Evolutionary conservation across 2,329 filamentous ascomycete genomes (phyloP), one percentile per base, ranked within the genome.

Genomic region (Fusarium sp.): DNA sequence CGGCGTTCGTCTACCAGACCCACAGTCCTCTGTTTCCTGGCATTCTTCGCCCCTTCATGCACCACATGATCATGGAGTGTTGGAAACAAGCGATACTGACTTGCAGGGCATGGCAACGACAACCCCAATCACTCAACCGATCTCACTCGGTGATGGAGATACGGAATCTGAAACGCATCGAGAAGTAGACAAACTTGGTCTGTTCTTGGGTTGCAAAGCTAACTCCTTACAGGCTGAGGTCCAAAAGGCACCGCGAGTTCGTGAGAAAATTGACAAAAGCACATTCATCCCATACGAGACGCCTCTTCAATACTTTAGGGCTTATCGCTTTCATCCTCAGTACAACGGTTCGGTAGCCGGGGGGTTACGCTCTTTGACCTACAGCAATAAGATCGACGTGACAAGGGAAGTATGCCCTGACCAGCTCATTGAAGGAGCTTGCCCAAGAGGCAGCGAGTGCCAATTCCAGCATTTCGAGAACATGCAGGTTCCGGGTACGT

Each of bases 311-410:
- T 89, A 89, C 75, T 98, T 98, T 82, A 94, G 91, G 81, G 92
- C 93, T 41, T 99, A 93, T 83, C 94, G 95, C 75, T 98, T 95
- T 80, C 95, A 98, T 79, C 93, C 94, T 36, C 86, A 89, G 57
- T 98, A 91, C 83, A 85, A 86, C 73, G 82, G 92, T 55, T 85
- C 89, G 63, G 91, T 97, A 64, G 81, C 89, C 62, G 92, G 91
- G 70, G 95, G 95, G 47, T 92, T 95, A 79, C 91, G 92, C 79
- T 98, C 96, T 72, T 87, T 97, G 85, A 98, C 95, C 47, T 98
- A 95, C 84, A 98, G 94, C 84, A 93, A 97, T 82, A 92, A 91
- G 75, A 97, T 99, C 82, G 91, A 98, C 80, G 87, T 91, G 30
- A 86, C 90, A 68, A 91, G 89, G 75, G 88, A 89, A 70, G 79